Evolutionary conservation across 2,329 filamentous ascomycete genomes (phyloP).

Genomic region (Colletotrichum salicis): DNA sequence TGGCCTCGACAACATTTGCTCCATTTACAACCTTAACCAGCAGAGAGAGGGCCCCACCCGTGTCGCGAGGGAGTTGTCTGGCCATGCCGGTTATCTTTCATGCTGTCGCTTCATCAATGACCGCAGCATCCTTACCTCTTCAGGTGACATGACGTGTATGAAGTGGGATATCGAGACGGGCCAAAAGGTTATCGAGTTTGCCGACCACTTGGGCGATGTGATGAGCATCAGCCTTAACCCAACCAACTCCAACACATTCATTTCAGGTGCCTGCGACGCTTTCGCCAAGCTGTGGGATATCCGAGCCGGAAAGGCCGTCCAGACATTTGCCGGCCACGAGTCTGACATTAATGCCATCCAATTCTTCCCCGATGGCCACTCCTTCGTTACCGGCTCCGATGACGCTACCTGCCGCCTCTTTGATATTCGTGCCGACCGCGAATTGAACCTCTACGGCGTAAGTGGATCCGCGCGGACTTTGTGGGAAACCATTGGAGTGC

Average conservation of each 20-base stretch:
- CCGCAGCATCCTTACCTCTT: conserved; percentile 95
- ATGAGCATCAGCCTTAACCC: conserved; percentile 99
- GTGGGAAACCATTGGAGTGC: no score
- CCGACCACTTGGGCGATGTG: conserved; percentile 96
- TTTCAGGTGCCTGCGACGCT: conserved; percentile 98
- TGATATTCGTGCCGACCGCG: conserved; percentile 94
- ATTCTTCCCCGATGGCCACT: conserved; percentile 99
- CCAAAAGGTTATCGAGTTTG: conserved; percentile 96
- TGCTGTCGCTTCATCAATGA: conserved; percentile 99
- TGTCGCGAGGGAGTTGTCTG: conserved; percentile 93
- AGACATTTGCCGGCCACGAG: conserved; percentile 98
- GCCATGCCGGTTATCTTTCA: conserved; percentile 95
- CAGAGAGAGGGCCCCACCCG: conserved; percentile 95
- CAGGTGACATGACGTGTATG: conserved; percentile 99
- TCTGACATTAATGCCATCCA: conserved; percentile 99
- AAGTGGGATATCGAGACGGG: conserved; percentile 99
- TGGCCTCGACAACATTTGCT: conserved; percentile 99
- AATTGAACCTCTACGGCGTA: conserved; percentile 76
- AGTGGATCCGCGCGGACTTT: conserved; percentile 42
- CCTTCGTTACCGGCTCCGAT: conserved; percentile 97
- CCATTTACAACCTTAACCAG: conserved; percentile 98
- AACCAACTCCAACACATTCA: conserved; percentile 98
- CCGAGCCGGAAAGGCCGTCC: conserved; percentile 95
- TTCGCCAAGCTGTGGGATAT: conserved; percentile 99
- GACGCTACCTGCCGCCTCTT: conserved; percentile 97